phyloP scores from a whole-genome alignment of 106 monocot genomes.

The Hemerocallis citrina region DNA sequence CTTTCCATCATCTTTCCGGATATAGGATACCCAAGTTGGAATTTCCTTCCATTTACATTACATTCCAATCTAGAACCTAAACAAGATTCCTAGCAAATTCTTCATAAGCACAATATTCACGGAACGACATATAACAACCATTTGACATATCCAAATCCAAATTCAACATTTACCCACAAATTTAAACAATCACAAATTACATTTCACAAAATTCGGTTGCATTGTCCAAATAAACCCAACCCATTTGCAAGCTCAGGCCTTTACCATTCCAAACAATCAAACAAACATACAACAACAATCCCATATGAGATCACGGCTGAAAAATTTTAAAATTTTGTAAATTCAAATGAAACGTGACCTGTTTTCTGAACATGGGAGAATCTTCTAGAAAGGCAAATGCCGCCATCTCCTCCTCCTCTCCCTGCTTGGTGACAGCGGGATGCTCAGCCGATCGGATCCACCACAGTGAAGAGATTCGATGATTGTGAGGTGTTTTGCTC shows the following conservation, averaged over 20 bases:
- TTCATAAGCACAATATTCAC: too few species aligned
- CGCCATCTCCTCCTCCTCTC: conserved; percentile 32
- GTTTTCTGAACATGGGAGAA: conserved; percentile 91
- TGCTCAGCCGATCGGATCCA: conserved; percentile 12
- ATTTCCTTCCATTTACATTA: too few species aligned
- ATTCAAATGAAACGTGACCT: too few species aligned
- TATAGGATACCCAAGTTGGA: too few species aligned
- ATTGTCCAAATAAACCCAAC: background rate
- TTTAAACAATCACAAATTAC: too few species aligned
- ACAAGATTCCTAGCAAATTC: too few species aligned
- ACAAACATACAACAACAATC: background rate
- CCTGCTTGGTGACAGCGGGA: background rate
- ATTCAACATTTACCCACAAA: too few species aligned
- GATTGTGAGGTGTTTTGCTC: conserved; percentile 6
- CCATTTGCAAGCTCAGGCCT: background rate
- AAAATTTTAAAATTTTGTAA: background rate
- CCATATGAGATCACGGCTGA: conserved; percentile 10
- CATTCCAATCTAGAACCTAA: too few species aligned
- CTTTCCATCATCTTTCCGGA: too few species aligned
- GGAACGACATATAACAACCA: too few species aligned
- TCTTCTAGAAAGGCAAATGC: conserved; percentile 67
- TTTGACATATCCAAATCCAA: too few species aligned
- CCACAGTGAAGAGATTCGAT: conserved; percentile 6
- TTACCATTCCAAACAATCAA: background rate
- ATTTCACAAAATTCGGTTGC: background rate